phyloP scores from a whole-genome alignment of 2,329 filamentous ascomycete genomes.

The Stachybotrys chartarum region DNA sequence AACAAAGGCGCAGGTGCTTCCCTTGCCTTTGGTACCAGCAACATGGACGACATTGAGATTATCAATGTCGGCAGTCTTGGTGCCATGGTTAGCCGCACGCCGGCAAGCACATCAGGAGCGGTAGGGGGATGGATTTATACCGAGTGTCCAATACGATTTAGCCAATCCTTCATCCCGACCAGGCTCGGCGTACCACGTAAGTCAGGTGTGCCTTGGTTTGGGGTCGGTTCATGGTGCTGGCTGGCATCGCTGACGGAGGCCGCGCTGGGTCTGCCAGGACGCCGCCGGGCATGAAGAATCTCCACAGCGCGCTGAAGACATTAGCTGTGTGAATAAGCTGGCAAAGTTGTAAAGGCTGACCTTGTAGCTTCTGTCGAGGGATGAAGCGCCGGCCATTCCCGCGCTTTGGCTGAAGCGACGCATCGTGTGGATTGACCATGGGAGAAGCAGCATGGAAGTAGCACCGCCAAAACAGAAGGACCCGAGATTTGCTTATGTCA shows the following conservation, averaged over 20 bases:
- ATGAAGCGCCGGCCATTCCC: not conserved
- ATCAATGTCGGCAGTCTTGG: conserved; percentile 36
- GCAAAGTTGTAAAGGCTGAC: not conserved
- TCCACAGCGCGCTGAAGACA: not conserved
- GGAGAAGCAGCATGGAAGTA: not conserved
- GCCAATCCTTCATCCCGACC: not conserved
- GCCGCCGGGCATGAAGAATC: not conserved
- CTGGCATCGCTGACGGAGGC: not conserved
- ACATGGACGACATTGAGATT: conserved; percentile 61
- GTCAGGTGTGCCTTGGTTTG: not conserved
- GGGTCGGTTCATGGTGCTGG: not conserved
- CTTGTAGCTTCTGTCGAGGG: not conserved
- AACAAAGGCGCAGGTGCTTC: conserved; percentile 63
- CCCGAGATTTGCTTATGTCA: not conserved
- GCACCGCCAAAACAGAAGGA: not conserved
- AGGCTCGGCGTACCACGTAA: not conserved
- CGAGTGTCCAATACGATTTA: not conserved
- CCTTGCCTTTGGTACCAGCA: conserved; percentile 72
- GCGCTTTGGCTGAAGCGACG: not conserved
- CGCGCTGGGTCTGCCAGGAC: not conserved
- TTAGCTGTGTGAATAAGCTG: not conserved
- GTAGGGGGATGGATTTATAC: not conserved
- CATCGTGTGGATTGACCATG: not conserved
- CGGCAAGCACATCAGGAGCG: too few relatives aligned
- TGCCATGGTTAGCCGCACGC: not conserved